Evolutionary conservation across 805 yeast genomes (phyloP).

Genomic region (Candida arabinofermentans): DNA sequence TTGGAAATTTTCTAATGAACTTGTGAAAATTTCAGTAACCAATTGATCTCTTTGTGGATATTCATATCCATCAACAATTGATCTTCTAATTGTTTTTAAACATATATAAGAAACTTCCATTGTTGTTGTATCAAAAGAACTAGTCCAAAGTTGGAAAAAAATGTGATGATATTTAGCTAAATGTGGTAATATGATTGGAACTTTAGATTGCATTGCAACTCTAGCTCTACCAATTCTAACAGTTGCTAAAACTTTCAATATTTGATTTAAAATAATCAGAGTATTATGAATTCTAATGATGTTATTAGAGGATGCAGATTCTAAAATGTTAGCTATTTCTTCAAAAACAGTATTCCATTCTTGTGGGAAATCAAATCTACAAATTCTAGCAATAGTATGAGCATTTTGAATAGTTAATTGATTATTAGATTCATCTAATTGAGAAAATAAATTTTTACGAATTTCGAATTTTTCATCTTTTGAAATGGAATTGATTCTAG

Average conservation of each 20-base stretch:
- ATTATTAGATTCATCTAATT: conserved; percentile 65
- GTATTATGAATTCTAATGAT: conserved; percentile 57
- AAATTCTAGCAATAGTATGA: conserved; percentile 72
- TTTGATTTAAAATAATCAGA: conserved; percentile 67
- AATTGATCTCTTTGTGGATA: conserved; percentile 57
- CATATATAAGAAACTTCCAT: conserved; percentile 77
- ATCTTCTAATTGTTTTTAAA: conserved; percentile 68
- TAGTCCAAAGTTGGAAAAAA: conserved; percentile 63
- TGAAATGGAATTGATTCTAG: conserved; percentile 47
- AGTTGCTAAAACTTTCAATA: conserved; percentile 66
- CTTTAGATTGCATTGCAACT: conserved; percentile 69
- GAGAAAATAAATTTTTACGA: conserved; percentile 47
- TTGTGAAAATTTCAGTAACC: conserved; percentile 56
- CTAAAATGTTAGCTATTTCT: conserved; percentile 45
- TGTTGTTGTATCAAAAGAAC: conserved; percentile 42
- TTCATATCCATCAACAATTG: conserved; percentile 73
- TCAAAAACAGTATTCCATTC: conserved; percentile 86
- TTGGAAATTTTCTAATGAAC: conserved; percentile 57
- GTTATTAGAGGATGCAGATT: conserved; percentile 42
- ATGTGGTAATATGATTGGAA: conserved; percentile 58
- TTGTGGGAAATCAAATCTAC: conserved; percentile 78
- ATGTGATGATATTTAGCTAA: conserved; percentile 55
- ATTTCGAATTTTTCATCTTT: conserved; percentile 71
- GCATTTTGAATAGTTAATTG: conserved; percentile 83
- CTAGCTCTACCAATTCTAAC: conserved; percentile 82